Evolutionary conservation across 805 yeast species (phyloP).

Genomic region (Starmera quercuum): DNA sequence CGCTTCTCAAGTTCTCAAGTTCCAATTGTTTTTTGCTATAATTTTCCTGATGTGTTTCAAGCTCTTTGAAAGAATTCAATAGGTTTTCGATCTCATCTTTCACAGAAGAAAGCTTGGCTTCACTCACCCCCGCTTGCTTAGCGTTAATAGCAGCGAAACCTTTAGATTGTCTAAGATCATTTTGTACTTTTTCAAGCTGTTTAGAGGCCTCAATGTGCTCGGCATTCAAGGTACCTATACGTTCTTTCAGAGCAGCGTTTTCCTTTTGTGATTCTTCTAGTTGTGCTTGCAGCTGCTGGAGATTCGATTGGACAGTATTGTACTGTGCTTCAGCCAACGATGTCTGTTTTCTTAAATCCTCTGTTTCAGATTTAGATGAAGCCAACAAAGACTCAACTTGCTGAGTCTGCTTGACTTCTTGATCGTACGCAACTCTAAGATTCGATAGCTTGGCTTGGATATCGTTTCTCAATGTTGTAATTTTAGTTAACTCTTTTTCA

Average conservation of each 20-base stretch:
- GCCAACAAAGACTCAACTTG: slow-evolving; percentile 58
- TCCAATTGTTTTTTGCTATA: slow-evolving; percentile 28
- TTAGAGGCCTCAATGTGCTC: slow-evolving; percentile 53
- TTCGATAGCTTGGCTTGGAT: slow-evolving; percentile 64
- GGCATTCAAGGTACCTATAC: slow-evolving; percentile 57
- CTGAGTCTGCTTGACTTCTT: slow-evolving; percentile 69
- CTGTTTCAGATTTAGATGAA: slow-evolving; percentile 59
- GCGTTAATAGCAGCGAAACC: slow-evolving; percentile 58
- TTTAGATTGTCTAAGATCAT: slow-evolving; percentile 52
- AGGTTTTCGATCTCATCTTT: slow-evolving; percentile 31
- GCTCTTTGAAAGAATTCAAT: slow-evolving; percentile 23
- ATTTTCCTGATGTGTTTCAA: slow-evolving; percentile 30
- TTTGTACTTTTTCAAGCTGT: slow-evolving; percentile 43
- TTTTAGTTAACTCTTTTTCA: slow-evolving; percentile 66
- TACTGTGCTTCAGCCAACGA: slow-evolving; percentile 72
- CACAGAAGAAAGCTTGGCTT: slow-evolving; percentile 39
- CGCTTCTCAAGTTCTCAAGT: slow-evolving; percentile 19
- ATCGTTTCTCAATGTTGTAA: slow-evolving; percentile 58
- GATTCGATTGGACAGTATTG: slow-evolving; percentile 59
- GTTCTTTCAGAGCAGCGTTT: slow-evolving; percentile 59
- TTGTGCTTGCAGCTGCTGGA: slow-evolving; percentile 50
- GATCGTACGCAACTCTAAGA: slow-evolving; percentile 65
- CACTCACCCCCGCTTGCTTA: slow-evolving; percentile 62
- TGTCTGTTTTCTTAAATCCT: slow-evolving; percentile 61
- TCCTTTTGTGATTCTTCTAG: slow-evolving; percentile 64